Conservation (phyloP, 805 yeast species). For the Huiozyma naganishii region DNA sequence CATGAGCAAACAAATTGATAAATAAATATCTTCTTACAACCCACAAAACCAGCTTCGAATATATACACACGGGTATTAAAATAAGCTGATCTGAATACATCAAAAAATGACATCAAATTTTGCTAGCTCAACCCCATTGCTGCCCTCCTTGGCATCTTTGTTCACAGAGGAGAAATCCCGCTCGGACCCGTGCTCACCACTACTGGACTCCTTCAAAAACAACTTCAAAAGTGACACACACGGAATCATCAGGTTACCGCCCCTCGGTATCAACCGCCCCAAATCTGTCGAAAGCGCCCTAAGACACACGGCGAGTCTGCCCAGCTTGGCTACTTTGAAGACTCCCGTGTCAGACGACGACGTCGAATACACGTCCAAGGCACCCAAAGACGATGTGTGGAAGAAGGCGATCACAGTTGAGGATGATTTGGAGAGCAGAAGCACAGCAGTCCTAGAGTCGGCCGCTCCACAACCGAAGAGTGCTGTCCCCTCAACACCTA, state of each 20-base stretch:
- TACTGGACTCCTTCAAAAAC: conserved; percentile 8
- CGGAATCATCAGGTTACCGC: conserved; percentile 25
- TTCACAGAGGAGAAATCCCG: conserved; percentile 5
- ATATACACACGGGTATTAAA: no score
- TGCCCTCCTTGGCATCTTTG: conserved; percentile 18
- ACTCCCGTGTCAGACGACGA: not conserved
- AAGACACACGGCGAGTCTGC: conserved; percentile 13
- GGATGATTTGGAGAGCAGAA: no score
- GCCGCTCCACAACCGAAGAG: not conserved
- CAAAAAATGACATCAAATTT: not conserved
- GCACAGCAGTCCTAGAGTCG: not conserved
- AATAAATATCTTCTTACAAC: no score
- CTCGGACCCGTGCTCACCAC: conserved; percentile 16
- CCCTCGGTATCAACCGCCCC: conserved; percentile 15
- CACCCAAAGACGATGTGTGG: not conserved
- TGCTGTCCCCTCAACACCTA: not conserved
- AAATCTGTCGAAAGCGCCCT: conserved; percentile 19
- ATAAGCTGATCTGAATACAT: no score
- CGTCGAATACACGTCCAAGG: not conserved
- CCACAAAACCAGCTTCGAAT: no score
- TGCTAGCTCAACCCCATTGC: conserved; percentile 5
- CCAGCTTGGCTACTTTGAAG: not conserved
- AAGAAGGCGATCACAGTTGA: not conserved
- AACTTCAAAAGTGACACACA: conserved; percentile 17
- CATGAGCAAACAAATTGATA: no score